Evolutionary conservation across 2,329 filamentous ascomycete genomes (phyloP), one percentile per base, ranked within the genome.

Genomic region (Triangularia verruculosa): DNA sequence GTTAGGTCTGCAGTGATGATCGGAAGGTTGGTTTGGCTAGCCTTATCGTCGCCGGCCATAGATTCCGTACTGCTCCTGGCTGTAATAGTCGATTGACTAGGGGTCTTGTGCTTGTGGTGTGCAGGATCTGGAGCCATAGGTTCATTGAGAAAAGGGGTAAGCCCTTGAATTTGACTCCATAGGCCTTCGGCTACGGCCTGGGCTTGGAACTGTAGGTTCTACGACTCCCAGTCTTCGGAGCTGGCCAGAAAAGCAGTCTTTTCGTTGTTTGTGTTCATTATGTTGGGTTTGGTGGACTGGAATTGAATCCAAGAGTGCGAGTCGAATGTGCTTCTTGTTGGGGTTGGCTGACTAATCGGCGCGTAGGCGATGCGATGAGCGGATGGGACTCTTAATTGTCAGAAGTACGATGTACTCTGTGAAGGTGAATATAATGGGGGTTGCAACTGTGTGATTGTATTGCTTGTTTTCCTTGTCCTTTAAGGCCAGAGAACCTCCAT

Each of bases 1-100:
- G 25, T 61, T 22, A 53, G 27, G 24, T 54, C 25, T 12, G 43
- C 58, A 27, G 24, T 54, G 17, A 25, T 28, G 25, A 54, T 61
- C 51, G 30, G 9, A 12, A 12, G 30, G 5, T 91, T 65, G 92
- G 78, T 74, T 92, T 89, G n/a, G 87, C 86, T 56, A 92, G 78
- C 7, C 89, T 80, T 5, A 87, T 91, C 71, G 92, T 90, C 71
- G 92, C 89, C 63, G 92, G 74, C 13, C 83, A 85, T 61, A 92
- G 78, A 15, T 87, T 89, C 27, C 3, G 22, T 57, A 15, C 30
- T 57, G n/a, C 20, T 22, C 12, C 60, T 47, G 32, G 30, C 20
- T 28, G 53, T 62, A 4, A 51, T 32, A 2, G 60, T 28, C 25
- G 30, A 51, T 27, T 62, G 39, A 27, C 60, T 62, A 11, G 60